These are phyloP conservation scores for Aspergillus sp. DNA, from an alignment of 2,329 filamentous ascomycete species.

Conservation along the genomic window DNA sequence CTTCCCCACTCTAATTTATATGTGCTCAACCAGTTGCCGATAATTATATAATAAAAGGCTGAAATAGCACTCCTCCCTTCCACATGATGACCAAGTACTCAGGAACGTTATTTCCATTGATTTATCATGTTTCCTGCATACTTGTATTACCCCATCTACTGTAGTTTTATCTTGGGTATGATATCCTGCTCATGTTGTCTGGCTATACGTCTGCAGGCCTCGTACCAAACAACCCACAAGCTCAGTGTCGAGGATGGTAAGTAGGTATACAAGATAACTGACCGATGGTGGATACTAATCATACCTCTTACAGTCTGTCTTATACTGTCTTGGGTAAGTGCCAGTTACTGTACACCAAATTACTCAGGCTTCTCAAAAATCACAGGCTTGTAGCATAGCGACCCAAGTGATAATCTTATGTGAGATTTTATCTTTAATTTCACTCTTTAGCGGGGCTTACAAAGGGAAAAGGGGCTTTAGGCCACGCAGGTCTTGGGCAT, in stretches of 20 bases:
- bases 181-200: background rate
- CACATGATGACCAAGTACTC: no score
- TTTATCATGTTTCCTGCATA: background rate
- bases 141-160: background rate
- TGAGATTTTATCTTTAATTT: background rate
- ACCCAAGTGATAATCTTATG: background rate
- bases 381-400: background rate
- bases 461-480: background rate
- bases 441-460: background rate
- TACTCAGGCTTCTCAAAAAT: background rate
- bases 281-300: background rate
- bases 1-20: no score
- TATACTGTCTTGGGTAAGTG: background rate
- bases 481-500: background rate
- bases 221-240: background rate
- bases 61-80: no score
- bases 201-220: background rate
- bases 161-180: background rate
- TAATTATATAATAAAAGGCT: no score
- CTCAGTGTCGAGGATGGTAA: background rate
- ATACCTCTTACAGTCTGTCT: background rate
- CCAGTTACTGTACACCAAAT: background rate
- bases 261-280: background rate
- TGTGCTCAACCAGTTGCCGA: fast-evolving
- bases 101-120: no score